Base-by-base conservation (phyloP, 371 early-diverging fungal species). In the Funneliformis caledonium region DNA sequence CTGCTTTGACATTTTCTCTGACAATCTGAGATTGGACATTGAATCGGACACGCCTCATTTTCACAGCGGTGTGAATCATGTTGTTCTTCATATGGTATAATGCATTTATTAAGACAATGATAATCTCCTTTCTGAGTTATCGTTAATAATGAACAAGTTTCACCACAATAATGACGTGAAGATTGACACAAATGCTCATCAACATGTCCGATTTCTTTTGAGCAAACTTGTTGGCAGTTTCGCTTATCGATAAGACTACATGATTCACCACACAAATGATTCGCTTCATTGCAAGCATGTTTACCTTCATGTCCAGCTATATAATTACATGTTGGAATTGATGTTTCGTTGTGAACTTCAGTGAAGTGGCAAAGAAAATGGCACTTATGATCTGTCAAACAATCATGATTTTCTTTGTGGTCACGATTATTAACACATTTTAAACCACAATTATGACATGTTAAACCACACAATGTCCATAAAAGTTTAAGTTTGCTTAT, bases 311-410 rank as follows among this genome's bases (percentile, higher is more conserved):
- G 85, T 4, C 67, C 61, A 6, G 82, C 75, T n/a, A 37, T 37
- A n/a, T 79, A 11, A 26, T 50, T 33, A n/a, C n/a, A n/a, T n/a
- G n/a, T n/a, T n/a, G n/a, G n/a, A n/a, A n/a, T n/a, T n/a, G n/a
- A n/a, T n/a, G n/a, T n/a, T n/a, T n/a, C n/a, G n/a, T n/a, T n/a
- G n/a, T n/a, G n/a, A n/a, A n/a, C n/a, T n/a, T n/a, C n/a, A n/a
- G n/a, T n/a, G n/a, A n/a, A 83, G 14, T 82, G 65, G 75, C 84
- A 84, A 33, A 9, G 12, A 26, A 56, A 65, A 33, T 78, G 74
- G 50, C 84, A 83, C 14, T 52, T 1, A 60, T 84, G 84, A 76
- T 84, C 76, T 5, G 83, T 84, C n/a, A 73, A 72, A 67, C 84
- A 84, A 22, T 73, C 62, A 72, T 84, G 84, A 8, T 65, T 43